Evolutionary conservation across 257 asterid genomes (phyloP).

Genomic region (Lavandula angustifolia): DNA sequence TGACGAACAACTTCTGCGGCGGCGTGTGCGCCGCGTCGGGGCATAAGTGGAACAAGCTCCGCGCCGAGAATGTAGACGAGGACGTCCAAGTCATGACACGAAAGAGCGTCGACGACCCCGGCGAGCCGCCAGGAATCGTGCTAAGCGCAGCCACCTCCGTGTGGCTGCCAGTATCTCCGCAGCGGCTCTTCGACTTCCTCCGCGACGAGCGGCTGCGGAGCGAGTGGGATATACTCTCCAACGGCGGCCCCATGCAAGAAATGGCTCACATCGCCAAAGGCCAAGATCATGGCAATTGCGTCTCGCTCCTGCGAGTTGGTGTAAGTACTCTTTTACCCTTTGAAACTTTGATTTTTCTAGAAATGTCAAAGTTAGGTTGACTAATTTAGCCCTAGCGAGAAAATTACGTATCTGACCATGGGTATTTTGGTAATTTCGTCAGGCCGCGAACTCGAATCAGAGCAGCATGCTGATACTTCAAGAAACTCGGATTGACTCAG

Average conservation of each 20-base stretch:
- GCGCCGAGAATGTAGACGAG: conserved; percentile 68
- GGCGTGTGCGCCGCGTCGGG: conserved; percentile 92
- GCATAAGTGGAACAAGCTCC: conserved; percentile 86
- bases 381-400: conserved; percentile 21
- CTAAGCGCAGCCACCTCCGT: conserved; percentile 90
- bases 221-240: conserved; percentile 93
- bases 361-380: conserved; percentile 42
- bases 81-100: conserved; percentile 90
- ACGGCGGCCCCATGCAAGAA: conserved; percentile 98
- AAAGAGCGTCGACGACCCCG: conserved; percentile 84
- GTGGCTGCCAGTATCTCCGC: conserved; percentile 86
- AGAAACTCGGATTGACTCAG: conserved; percentile 77
- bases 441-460: conserved; percentile 74
- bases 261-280: conserved; percentile 94
- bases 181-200: conserved; percentile 78
- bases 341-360: conserved; percentile 35
- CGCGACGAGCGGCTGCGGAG: conserved; percentile 79
- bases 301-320: conserved; percentile 84
- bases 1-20: conserved; percentile 88
- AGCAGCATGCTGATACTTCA: conserved; percentile 87
- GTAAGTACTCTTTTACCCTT: conserved; percentile 36
- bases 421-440: conserved; percentile 26
- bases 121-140: conserved; percentile 94
- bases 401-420: too few species aligned
- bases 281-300: conserved; percentile 84